Percentiles rank a stretch among this genome's conserved stretches.
Evolutionary conservation across 2,329 filamentous ascomycete species (phyloP).

Genomic region (Fusarium verticillioides): DNA sequence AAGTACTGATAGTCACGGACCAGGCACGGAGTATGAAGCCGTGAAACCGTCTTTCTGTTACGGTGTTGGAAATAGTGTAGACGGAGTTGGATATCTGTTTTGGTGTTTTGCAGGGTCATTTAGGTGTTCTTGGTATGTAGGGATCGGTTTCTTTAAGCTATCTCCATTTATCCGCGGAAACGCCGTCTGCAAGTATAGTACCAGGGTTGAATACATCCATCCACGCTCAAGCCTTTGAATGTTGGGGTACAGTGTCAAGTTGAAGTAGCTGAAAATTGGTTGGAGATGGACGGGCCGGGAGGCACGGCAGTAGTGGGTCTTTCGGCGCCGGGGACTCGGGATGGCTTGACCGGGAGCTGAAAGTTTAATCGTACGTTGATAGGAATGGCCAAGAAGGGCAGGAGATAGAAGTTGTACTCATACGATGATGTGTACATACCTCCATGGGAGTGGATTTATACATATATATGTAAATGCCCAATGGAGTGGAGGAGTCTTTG

Average conservation of each 20-base stretch:
- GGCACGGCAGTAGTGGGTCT: constrained; percentile 2
- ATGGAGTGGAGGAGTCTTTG: background rate
- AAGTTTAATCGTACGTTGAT: background rate
- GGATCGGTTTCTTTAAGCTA: constrained; percentile 20
- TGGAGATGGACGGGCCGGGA: background rate
- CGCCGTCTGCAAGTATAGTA: background rate
- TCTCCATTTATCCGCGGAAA: background rate
- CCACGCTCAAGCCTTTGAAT: background rate
- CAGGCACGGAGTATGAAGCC: constrained; percentile 8
- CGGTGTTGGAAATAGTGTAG: background rate
- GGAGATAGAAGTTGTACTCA: background rate
- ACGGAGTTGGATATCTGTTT: background rate
- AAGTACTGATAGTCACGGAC: constrained; percentile 12
- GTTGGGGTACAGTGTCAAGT: background rate
- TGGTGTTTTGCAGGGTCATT: constrained; percentile 8
- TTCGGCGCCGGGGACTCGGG: constrained; percentile 1
- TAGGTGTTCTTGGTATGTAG: constrained; percentile 14
- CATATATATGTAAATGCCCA: background rate
- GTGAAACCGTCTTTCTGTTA: constrained; percentile 15
- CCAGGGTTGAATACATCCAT: background rate
- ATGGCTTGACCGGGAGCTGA: background rate
- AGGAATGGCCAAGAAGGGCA: background rate
- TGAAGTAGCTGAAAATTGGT: background rate
- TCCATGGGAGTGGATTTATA: background rate
- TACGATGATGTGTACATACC: background rate